A percentile compares a stretch with the other conserved stretches of the same genome.
These are phyloP conservation scores for Saccharomyces pastorianus DNA, from an alignment of 1,139 yeast species.

Conservation along the genomic window DNA sequence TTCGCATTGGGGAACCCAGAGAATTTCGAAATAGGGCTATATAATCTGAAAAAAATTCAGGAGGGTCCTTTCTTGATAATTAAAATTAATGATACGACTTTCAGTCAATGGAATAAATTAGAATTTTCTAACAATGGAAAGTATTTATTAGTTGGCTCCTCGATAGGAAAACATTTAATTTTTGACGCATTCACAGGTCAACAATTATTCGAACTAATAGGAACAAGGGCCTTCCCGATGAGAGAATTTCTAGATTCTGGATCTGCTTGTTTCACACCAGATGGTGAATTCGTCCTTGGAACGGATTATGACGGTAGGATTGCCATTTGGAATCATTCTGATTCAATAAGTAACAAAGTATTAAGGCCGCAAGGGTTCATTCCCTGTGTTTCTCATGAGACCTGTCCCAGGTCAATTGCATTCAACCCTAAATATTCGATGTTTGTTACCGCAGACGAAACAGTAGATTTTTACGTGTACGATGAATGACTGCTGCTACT, in stretches of 20 bases:
- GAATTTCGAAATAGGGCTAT: conserved; percentile 46
- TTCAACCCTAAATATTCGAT: conserved; percentile 74
- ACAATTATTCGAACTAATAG: conserved; percentile 44
- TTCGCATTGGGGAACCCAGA: conserved; percentile 60
- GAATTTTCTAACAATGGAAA: conserved; percentile 84
- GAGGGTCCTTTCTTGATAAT: conserved; percentile 45
- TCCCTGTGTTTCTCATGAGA: conserved; percentile 25
- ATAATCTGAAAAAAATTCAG: conserved; percentile 52
- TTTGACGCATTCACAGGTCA: conserved; percentile 68
- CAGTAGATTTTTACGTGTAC: conserved; percentile 31
- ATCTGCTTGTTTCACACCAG: conserved; percentile 68
- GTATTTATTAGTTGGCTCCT: conserved; percentile 56
- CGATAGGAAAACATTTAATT: conserved; percentile 44
- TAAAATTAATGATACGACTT: conserved; percentile 33
- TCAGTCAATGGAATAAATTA: conserved; percentile 50
- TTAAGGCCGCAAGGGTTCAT: conserved; percentile 29
- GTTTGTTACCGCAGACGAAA: conserved; percentile 71
- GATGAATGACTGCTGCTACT: conserved; percentile 30
- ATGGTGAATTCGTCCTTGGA: conserved; percentile 68
- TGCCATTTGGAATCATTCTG: conserved; percentile 54
- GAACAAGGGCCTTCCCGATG: conserved; percentile 37
- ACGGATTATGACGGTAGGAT: conserved; percentile 48
- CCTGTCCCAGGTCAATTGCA: conserved; percentile 52
- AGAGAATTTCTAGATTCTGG: conserved; percentile 49
- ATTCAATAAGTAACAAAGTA: conserved; percentile 26